phyloP scores from a whole-genome alignment of 495 filamentous ascomycete genomes.

The Stereocaulon alpinum region DNA sequence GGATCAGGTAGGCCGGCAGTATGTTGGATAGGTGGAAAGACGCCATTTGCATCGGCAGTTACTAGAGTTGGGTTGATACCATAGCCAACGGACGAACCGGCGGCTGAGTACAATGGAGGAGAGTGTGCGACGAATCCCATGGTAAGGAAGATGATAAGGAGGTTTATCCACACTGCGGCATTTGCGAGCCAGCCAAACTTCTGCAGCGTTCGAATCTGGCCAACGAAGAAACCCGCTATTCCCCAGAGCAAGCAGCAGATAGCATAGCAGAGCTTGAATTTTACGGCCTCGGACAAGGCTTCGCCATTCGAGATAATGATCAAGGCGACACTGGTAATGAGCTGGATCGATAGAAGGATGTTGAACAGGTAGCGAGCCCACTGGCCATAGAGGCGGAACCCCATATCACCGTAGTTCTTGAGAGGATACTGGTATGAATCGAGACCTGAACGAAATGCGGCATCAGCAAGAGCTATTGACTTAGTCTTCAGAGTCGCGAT shows the following conservation, averaged over 20 bases:
- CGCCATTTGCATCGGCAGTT: slow-evolving; percentile 6
- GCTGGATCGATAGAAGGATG: slow-evolving; percentile 40
- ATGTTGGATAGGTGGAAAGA: slow-evolving; percentile 7
- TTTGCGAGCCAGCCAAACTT: slow-evolving; percentile 52
- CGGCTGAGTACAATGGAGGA: slow-evolving; percentile 36
- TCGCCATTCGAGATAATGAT: slow-evolving; percentile 46
- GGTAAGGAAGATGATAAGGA: slow-evolving; percentile 40
- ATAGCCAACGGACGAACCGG: slow-evolving; percentile 27
- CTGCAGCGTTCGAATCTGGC: slow-evolving; percentile 41
- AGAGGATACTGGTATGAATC: slow-evolving; percentile 40
- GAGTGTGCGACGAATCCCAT: slow-evolving; percentile 35
- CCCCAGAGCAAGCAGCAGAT: slow-evolving; percentile 33
- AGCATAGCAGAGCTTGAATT: slow-evolving; percentile 32
- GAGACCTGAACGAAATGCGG: not conserved
- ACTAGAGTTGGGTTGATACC: slow-evolving; percentile 8
- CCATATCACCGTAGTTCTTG: slow-evolving; percentile 48
- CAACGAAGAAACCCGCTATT: slow-evolving; percentile 31
- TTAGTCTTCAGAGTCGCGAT: slow-evolving; percentile 8
- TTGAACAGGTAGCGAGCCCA: slow-evolving; percentile 47
- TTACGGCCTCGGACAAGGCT: slow-evolving; percentile 46
- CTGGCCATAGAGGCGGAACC: slow-evolving; percentile 45
- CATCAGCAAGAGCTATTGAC: not conserved
- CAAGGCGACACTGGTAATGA: slow-evolving; percentile 42
- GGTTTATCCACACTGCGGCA: slow-evolving; percentile 45
- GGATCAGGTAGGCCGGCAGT: slow-evolving; percentile 11